Conservation (phyloP, 2,329 filamentous ascomycete genomes). For the Colletotrichum sp. region DNA sequence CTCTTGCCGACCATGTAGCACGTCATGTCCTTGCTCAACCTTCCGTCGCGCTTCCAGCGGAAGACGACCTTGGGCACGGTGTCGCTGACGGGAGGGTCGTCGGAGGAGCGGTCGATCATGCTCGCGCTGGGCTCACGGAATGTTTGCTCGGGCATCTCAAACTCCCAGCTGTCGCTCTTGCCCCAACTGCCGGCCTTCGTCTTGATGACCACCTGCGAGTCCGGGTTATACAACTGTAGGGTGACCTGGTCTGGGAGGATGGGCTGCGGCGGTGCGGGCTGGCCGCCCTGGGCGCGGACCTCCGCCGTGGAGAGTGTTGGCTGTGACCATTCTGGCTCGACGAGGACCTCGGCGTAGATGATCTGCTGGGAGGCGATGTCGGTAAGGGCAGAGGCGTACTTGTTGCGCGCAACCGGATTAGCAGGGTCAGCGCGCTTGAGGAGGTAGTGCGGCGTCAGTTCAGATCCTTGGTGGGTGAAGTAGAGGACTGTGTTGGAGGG, state of each 20-base stretch:
- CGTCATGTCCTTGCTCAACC: conserved; percentile 84
- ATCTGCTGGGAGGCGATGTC: conserved; percentile 83
- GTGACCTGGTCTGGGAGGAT: conserved; percentile 79
- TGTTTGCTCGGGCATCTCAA: conserved; percentile 85
- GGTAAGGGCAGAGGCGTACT: conserved; percentile 85
- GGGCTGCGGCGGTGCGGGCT: conserved; percentile 66
- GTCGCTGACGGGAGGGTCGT: conserved; percentile 43
- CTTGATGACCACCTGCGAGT: conserved; percentile 77
- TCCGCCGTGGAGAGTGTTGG: conserved; percentile 83
- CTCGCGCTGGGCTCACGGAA: conserved; percentile 84
- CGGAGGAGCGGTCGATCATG: conserved; percentile 74
- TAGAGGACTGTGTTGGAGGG: conserved; percentile 62
- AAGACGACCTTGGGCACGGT: conserved; percentile 80
- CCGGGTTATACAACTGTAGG: conserved; percentile 93
- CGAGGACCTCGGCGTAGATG: conserved; percentile 84
- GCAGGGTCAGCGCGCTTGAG: conserved; percentile 77
- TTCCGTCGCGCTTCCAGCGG: conserved; percentile 87
- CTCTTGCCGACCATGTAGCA: conserved; percentile 86
- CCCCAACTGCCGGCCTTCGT: conserved; percentile 81
- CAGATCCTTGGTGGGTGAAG: conserved; percentile 76
- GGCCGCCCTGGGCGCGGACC: conserved; percentile 71
- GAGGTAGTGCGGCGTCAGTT: conserved; percentile 81
- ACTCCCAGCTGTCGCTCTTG: conserved; percentile 83
- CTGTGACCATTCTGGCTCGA: conserved; percentile 85
- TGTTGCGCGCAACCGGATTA: conserved; percentile 74